Evolutionary conservation across 2,329 filamentous ascomycete genomes (phyloP), one percentile per base, ranked within the genome.

Genomic region (Fusarium dimerum): DNA sequence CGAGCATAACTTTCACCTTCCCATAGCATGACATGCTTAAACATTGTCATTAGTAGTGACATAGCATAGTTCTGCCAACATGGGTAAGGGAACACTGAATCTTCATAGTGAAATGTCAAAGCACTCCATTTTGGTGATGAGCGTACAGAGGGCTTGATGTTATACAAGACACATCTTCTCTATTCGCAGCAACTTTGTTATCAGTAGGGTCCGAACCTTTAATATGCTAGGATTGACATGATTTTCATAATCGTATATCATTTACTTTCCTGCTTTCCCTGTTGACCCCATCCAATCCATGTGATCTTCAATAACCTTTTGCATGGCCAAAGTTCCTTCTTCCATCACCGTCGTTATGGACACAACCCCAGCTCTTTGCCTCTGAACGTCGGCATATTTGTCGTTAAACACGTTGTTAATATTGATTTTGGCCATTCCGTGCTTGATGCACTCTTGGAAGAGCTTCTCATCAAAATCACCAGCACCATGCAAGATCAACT

Each of bases 321-420:
- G 76, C 76, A 78, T 78, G 16, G 66, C 68, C 32, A 71, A 60
- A 1, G 75, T 78, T 13, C 73, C 73, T 5, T 71, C 71, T 63
- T 79, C 76, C 32, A 78, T 76, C 40, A 78, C 72, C 43, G 66
- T 71, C 34, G 76, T 78, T 56, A 78, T 62, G 16, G 76, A 74
- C 63, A 49, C 32, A 18, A 74, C 74, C 3, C 73, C 75, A 26
- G 62, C 58, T 72, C 75, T 75, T 65, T 76, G 72, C 47, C 72
- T 66, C 66, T 76, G 73, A 41, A 73, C 72, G 9, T 66, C 64
- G 7, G 72, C 72, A 51, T 76, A 77, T 60, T 76, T 71, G 49
- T 74, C 74, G 59, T 77, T 77, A 71, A 78, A 73, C 44, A 73
- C 74, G 66, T 76, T 75, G 66, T 79, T 79, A 66, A 79, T 76